Evolutionary conservation across 495 filamentous ascomycete genomes (phyloP).

Genomic region (Aspergillus conjunctus): DNA sequence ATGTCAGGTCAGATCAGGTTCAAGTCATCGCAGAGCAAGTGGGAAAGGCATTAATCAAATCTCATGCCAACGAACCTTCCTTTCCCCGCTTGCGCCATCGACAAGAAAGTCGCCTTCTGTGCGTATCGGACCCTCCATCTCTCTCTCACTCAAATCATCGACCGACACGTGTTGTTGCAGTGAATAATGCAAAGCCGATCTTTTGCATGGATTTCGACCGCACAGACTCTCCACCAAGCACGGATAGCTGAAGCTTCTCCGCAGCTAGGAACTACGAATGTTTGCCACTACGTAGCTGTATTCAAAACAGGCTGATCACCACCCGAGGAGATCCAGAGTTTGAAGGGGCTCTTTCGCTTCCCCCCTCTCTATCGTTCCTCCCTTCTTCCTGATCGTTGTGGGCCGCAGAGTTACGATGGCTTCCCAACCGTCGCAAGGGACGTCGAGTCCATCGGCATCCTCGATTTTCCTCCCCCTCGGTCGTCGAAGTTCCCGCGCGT

Average conservation of each 20-base stretch:
- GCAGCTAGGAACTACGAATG: constrained; percentile 21
- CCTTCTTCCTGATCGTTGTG: constrained; percentile 6
- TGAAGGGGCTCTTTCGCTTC: not conserved
- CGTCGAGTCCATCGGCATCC: constrained; percentile 47
- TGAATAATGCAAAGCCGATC: constrained; percentile 18
- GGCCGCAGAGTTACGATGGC: constrained; percentile 36
- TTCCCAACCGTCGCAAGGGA: constrained; percentile 40
- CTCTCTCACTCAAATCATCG: not conserved
- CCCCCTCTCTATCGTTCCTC: not conserved
- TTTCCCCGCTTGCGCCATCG: constrained; percentile 4
- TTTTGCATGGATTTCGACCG: constrained; percentile 22
- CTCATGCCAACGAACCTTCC: not conserved
- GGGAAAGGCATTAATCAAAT: not conserved
- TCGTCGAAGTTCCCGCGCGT: constrained; percentile 62
- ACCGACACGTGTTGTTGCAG: constrained; percentile 7
- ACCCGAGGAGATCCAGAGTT: constrained; percentile 13
- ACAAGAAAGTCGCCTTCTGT: not conserved
- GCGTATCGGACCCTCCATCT: not conserved
- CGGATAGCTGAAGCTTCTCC: constrained; percentile 19
- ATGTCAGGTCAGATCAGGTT: constrained; percentile 18
- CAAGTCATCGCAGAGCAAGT: not conserved
- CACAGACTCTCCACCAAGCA: constrained; percentile 20
- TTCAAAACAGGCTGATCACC: constrained; percentile 24
- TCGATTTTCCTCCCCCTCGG: constrained; percentile 47
- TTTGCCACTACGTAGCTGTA: constrained; percentile 19